Conservation (phyloP, 163 green algal genomes). For the Chlorella variabilis region DNA sequence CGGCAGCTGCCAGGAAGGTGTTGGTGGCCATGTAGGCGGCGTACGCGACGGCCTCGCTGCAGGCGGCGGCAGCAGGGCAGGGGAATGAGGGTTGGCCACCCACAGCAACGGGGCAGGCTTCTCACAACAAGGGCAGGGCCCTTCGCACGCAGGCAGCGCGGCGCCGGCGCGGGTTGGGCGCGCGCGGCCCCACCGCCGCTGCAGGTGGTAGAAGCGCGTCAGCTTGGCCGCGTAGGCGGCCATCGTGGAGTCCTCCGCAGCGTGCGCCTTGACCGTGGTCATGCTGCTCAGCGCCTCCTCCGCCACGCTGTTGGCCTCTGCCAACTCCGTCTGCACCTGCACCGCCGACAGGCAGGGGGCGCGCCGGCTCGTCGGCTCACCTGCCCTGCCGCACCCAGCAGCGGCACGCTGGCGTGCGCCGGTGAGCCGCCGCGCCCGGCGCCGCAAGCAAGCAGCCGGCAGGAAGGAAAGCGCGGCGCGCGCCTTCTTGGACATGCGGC, state of each 20-base stretch:
- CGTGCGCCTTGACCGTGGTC: conserved; percentile 66
- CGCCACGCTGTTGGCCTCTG: conserved; percentile 80
- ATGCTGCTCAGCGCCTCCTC: not conserved
- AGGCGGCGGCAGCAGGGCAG: not conserved
- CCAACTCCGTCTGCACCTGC: conserved; percentile 81
- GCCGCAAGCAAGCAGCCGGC: no score
- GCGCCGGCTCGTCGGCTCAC: no score
- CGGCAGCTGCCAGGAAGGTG: conserved; percentile 76
- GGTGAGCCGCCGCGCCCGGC: no score
- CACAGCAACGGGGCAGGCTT: no score
- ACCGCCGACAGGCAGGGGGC: no score
- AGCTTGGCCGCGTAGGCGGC: conserved; percentile 72
- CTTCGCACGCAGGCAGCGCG: no score
- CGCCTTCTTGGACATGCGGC: conserved; percentile 71
- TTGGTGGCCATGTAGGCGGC: conserved; percentile 68
- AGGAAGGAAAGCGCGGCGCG: no score
- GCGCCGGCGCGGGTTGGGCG: no score
- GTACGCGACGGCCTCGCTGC: conserved; percentile 45
- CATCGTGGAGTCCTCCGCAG: conserved; percentile 58
- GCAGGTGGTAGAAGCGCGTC: conserved; percentile 52
- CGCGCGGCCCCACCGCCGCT: conserved; percentile 37
- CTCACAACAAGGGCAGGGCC: no score
- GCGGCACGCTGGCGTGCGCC: no score
- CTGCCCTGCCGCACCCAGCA: no score
- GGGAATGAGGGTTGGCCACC: no score